Evolutionary conservation across 495 filamentous ascomycete genomes (phyloP), one percentile per base, ranked within the genome.

Genomic region (Penicillium atrosanguineum): DNA sequence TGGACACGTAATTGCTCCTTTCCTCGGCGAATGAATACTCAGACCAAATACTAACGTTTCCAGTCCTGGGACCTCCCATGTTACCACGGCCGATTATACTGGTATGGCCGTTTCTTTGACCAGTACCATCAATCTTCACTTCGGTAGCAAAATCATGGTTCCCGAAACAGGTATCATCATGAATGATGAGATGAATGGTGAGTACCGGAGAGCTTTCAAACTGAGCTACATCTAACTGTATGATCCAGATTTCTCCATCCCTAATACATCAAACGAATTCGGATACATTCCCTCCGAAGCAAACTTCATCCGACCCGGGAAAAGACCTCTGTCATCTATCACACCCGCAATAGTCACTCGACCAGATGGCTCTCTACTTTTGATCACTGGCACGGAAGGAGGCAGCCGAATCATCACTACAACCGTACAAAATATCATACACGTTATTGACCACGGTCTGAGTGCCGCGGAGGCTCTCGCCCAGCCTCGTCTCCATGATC

Each of bases 111-210:
- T 94, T 21, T 85, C 86, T 4, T 75, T 85, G 1, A 95, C 89
- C 3, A 87, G 87, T 1, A 96, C 92, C 0, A 76, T 97, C 53
- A 97, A 97, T 69, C 74, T 93, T 1, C 75, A 91, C 0, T 97
- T 96, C 50, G 92, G 92, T 16, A 84, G 82, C 40, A 72, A 82
- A 25, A 57, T 96, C 34, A 83, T 95, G 72, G 85, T 91, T 0
- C 90, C 90, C 0, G 84, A 91, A 60, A 94, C 90, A 0, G 85
- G 86, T 29, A 81, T 96, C 45, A 88, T 95, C 44, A 88, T 93
- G 84, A 97, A 97, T 67, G 84, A 96, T 63, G 89, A 96, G 64
- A 96, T 96, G 91, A 88, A 96, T 64, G 89, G 88, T 80, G 26
- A 7, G 49, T 52, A 14, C 37, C 11, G 20, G 21, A 1, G 37